These are phyloP conservation scores for Phytophthora sansomeana DNA, from an alignment of 352 stramenopile genomes.

Conservation along the genomic window DNA sequence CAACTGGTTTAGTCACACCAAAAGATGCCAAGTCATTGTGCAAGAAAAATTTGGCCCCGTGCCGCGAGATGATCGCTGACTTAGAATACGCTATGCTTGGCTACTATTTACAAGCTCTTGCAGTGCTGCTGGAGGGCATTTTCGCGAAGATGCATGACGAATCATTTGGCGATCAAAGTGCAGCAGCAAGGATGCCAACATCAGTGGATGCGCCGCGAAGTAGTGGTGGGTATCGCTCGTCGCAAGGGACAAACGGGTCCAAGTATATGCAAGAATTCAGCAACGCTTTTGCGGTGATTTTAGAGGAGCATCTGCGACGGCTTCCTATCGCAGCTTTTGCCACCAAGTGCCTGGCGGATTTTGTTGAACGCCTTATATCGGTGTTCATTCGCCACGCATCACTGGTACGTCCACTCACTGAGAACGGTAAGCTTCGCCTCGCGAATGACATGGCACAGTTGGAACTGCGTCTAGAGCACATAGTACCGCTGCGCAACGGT, in stretches of 20 bases:
- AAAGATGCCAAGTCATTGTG: conserved; percentile 54
- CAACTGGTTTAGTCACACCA: conserved; percentile 32
- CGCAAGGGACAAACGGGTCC: conserved; percentile 49
- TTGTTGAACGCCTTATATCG: conserved; percentile 76
- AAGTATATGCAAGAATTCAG: conserved; percentile 87
- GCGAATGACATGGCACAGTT: conserved; percentile 89
- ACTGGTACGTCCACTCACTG: conserved; percentile 74
- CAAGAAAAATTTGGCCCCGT: conserved; percentile 50
- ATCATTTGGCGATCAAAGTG: conserved; percentile 69
- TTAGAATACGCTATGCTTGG: conserved; percentile 72
- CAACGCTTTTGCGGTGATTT: conserved; percentile 64
- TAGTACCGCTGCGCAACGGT: conserved; percentile 67
- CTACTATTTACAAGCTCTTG: conserved; percentile 75
- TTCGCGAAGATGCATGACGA: conserved; percentile 89
- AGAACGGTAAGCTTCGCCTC: conserved; percentile 80
- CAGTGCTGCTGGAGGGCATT: conserved; percentile 61
- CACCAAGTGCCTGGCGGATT: conserved; percentile 64
- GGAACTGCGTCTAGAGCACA: conserved; percentile 69
- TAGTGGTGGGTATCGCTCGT: conserved; percentile 23
- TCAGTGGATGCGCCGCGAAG: conserved; percentile 23
- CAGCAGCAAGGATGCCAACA: conserved; percentile 7
- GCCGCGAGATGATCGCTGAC: conserved; percentile 57
- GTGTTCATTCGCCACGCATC: conserved; percentile 83
- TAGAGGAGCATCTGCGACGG: conserved; percentile 79
- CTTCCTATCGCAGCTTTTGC: conserved; percentile 63